These are phyloP conservation scores for Neocatenulostroma microsporum DNA, from an alignment of 2,329 filamentous ascomycete genomes.

Conservation along the genomic window DNA sequence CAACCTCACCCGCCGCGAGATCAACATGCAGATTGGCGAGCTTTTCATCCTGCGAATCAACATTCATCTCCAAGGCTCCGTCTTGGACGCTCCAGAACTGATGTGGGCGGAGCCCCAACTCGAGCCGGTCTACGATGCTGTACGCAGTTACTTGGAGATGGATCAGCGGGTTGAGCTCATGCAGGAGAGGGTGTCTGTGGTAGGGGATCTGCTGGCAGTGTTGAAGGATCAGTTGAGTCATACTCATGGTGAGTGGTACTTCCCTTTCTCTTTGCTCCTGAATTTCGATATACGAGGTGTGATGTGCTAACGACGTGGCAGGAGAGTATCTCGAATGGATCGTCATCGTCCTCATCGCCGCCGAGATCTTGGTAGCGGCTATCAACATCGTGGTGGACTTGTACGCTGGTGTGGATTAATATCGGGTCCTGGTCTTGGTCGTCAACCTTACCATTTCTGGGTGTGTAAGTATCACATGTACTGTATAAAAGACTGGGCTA, in stretches of 20 bases:
- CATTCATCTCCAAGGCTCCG: slow-evolving; percentile 93
- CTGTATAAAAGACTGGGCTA: too few species aligned
- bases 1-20: slow-evolving; percentile 74
- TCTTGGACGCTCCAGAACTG: slow-evolving; percentile 91
- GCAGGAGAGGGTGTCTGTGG: slow-evolving; percentile 85
- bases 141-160: slow-evolving; percentile 94
- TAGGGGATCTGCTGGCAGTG: slow-evolving; percentile 85
- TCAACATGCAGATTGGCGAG: slow-evolving; percentile 99
- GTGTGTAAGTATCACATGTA: background rate
- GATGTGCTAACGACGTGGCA: slow-evolving; percentile 12
- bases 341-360: slow-evolving; percentile 90
- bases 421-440: background rate
- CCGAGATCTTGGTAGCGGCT: slow-evolving; percentile 76
- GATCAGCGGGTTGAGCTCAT: slow-evolving; percentile 85
- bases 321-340: slow-evolving; percentile 47
- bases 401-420: slow-evolving; percentile 51
- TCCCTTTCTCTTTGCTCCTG: background rate
- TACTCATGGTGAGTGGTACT: slow-evolving; percentile 70
- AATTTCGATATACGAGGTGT: too few species aligned
- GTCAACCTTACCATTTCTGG: background rate
- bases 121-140: slow-evolving; percentile 92
- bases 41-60: slow-evolving; percentile 96
- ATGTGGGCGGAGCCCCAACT: slow-evolving; percentile 98
- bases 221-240: slow-evolving; percentile 93
- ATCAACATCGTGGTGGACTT: slow-evolving; percentile 95